Evolutionary conservation across 129 eudicot genomes (phyloP).

Genomic region (Centella asiatica): DNA sequence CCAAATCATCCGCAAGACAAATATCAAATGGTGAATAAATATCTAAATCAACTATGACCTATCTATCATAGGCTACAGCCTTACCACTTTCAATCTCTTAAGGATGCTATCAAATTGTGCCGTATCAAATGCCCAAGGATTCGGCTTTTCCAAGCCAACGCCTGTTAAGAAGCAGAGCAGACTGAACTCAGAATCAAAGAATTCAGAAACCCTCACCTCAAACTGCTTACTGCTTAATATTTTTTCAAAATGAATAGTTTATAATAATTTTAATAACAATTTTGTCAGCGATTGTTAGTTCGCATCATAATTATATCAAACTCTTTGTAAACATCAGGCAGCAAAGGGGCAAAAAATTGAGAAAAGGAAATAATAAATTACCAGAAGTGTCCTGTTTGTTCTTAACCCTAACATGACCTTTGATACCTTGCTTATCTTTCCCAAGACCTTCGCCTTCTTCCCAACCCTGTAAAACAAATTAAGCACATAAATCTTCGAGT

Average conservation of each 20-base stretch:
- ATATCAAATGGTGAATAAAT: background rate
- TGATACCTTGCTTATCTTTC: constrained; percentile 94
- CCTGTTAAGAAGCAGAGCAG: constrained; percentile 28
- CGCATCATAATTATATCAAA: too few species aligned
- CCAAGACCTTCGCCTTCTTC: constrained; percentile 99
- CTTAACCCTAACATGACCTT: constrained; percentile 87
- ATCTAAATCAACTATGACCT: background rate
- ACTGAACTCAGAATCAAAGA: too few species aligned
- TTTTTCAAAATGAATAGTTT: background rate
- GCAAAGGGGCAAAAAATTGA: background rate
- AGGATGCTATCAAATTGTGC: constrained; percentile 85
- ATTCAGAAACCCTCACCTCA: too few species aligned
- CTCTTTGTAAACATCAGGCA: background rate
- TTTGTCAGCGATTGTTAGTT: too few species aligned
- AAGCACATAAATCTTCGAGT: background rate
- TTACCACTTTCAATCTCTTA: constrained; percentile 82
- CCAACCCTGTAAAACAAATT: constrained; percentile 61
- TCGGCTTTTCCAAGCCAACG: constrained; percentile 78
- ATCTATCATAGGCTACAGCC: background rate
- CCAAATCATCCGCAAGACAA: constrained; percentile 11
- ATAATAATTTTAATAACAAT: too few species aligned
- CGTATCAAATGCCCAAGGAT: constrained; percentile 93
- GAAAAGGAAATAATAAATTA: constrained; percentile 4
- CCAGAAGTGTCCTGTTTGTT: constrained; percentile 94
- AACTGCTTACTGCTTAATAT: too few species aligned